Evolutionary conservation across 2,329 filamentous ascomycete species (phyloP).

Genomic region (Arachnomyces sp.): DNA sequence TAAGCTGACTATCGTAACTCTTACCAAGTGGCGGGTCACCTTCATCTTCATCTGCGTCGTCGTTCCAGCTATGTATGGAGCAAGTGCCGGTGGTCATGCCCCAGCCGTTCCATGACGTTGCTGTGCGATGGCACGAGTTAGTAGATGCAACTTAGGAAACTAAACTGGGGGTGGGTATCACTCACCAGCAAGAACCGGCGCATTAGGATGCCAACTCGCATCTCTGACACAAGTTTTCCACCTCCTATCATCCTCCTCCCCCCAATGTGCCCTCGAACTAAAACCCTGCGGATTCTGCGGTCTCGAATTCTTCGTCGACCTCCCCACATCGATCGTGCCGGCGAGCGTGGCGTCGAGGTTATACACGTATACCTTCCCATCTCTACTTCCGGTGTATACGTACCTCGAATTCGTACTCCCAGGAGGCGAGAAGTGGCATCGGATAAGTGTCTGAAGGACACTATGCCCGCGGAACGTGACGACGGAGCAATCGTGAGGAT

Average conservation of each 20-base stretch:
- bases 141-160: constrained; percentile 20
- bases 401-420: constrained; percentile 81
- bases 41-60: constrained; percentile 26
- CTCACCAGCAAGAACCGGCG: constrained; percentile 65
- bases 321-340: constrained; percentile 65
- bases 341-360: constrained; percentile 85
- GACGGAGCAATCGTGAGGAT: constrained; percentile 79
- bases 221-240: constrained; percentile 80
- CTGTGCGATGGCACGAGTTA: constrained; percentile 35
- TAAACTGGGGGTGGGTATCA: no score
- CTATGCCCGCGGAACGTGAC: constrained; percentile 90
- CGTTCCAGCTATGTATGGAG: constrained; percentile 69
- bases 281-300: constrained; percentile 46
- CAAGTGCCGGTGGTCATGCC: constrained; percentile 66
- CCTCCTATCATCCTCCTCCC: constrained; percentile 41
- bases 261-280: constrained; percentile 49
- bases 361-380: constrained; percentile 85
- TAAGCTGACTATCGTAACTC: constrained; percentile 10
- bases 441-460: constrained; percentile 80
- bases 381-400: constrained; percentile 83
- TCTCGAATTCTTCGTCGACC: constrained; percentile 57
- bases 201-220: constrained; percentile 82
- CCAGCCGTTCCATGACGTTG: constrained; percentile 75
- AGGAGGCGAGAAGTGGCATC: constrained; percentile 89
- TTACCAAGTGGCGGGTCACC: constrained; percentile 7